Evolutionary conservation across 495 filamentous ascomycete species (phyloP).

Genomic region (Annulohypoxylon stygium): DNA sequence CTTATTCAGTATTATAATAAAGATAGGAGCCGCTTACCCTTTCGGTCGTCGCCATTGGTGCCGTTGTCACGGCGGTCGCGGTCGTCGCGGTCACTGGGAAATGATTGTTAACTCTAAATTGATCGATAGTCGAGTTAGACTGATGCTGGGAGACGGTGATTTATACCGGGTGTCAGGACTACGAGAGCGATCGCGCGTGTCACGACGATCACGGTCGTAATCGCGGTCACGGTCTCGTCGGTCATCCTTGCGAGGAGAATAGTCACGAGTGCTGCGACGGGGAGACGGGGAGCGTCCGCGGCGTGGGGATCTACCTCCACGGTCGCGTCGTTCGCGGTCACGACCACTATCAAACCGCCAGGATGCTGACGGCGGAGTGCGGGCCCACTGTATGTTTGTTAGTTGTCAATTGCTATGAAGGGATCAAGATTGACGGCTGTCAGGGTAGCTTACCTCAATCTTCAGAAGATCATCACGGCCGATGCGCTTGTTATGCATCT

Average conservation of each 20-base stretch:
- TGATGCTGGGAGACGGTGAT: constrained; percentile 38
- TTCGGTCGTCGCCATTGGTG: constrained; percentile 85
- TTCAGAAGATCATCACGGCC: constrained; percentile 96
- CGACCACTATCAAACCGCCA: constrained; percentile 97
- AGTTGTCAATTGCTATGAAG: constrained; percentile 16
- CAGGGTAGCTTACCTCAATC: constrained; percentile 83
- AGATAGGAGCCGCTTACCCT: constrained; percentile 70
- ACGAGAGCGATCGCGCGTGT: constrained; percentile 78
- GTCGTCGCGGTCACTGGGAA: constrained; percentile 64
- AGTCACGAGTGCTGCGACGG: constrained; percentile 81
- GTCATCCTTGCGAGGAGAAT: constrained; percentile 92
- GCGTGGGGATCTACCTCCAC: constrained; percentile 83
- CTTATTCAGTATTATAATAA: constrained; percentile 25
- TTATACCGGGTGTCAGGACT: constrained; percentile 78
- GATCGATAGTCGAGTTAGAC: neutral
- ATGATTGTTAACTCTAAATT: constrained; percentile 25
- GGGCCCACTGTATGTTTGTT: constrained; percentile 81
- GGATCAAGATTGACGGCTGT: neutral
- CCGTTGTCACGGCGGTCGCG: constrained; percentile 72
- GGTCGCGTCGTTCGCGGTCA: constrained; percentile 74
- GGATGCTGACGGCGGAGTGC: constrained; percentile 96
- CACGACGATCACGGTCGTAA: constrained; percentile 80
- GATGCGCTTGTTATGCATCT: constrained; percentile 99
- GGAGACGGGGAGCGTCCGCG: constrained; percentile 79
- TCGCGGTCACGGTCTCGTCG: constrained; percentile 86